Conservation (phyloP, 257 asterid genomes). For the Solanum clarkiae region DNA sequence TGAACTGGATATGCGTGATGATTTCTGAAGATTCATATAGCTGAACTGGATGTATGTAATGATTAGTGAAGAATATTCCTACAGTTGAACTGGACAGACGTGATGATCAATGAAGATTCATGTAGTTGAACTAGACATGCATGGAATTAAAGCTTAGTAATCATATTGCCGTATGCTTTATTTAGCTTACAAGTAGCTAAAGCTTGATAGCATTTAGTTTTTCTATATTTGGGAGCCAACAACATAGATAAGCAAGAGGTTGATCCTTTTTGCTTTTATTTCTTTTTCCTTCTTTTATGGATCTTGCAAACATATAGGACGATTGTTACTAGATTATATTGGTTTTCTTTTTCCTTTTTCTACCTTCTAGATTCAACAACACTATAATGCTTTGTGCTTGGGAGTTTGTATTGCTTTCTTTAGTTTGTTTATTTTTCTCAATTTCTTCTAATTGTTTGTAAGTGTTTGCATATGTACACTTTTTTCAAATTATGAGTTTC, state of each 20-base stretch:
- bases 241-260: not conserved
- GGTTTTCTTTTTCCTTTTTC: not conserved
- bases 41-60: not conserved
- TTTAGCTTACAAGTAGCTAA: not conserved
- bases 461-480: conserved; percentile 31
- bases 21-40: not conserved
- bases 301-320: not conserved
- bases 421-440: conserved; percentile 6
- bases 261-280: not conserved
- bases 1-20: not conserved
- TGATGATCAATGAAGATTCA: not conserved
- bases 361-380: conserved; percentile 7
- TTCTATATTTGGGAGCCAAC: conserved; percentile 7
- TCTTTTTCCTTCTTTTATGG: not conserved
- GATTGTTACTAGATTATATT: not conserved
- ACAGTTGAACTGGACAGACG: not conserved
- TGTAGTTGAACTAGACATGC: not conserved
- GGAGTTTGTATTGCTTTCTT: conserved; percentile 24
- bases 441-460: conserved; percentile 34
- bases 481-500: not conserved
- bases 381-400: conserved; percentile 26
- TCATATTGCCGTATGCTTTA: not conserved
- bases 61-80: not conserved
- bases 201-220: not conserved
- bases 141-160: not conserved